Evolutionary conservation across 1,284 basidiomycete genomes (phyloP).

Genomic region (Psilocybe mexicana): DNA sequence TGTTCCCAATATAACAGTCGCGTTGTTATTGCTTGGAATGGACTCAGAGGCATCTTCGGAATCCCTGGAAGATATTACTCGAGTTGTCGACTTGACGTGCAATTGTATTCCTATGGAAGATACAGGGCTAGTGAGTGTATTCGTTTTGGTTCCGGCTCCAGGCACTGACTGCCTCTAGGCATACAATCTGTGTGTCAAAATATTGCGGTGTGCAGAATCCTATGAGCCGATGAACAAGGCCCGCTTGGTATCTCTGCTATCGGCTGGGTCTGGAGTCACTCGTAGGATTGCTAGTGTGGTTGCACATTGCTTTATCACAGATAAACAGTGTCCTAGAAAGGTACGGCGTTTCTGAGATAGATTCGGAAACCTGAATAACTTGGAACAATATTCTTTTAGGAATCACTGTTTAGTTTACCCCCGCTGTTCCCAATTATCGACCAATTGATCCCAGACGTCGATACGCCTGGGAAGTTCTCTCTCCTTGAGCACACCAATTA

Average conservation of each 20-base stretch:
- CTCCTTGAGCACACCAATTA: conserved; percentile 52
- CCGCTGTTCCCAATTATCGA: conserved; percentile 46
- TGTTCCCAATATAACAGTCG: conserved; percentile 49
- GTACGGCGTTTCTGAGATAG: conserved; percentile 19
- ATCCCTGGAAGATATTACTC: conserved; percentile 45
- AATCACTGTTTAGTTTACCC: conserved; percentile 40
- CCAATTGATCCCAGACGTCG: conserved; percentile 28
- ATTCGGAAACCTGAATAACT: background rate
- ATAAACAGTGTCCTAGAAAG: conserved; percentile 24
- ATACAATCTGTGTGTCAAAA: conserved; percentile 17
- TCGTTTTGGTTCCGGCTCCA: background rate
- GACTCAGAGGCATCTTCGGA: conserved; percentile 49
- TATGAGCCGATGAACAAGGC: conserved; percentile 7
- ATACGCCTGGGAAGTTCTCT: conserved; percentile 29
- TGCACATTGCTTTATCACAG: conserved; percentile 44
- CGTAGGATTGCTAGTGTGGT: conserved; percentile 57
- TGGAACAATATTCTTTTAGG: conserved; percentile 24
- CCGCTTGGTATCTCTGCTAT: conserved; percentile 5
- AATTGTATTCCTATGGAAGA: conserved; percentile 34
- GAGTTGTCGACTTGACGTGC: conserved; percentile 48
- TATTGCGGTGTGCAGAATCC: background rate
- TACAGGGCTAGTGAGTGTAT: conserved; percentile 3
- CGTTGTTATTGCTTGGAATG: conserved; percentile 55
- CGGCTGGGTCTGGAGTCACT: conserved; percentile 46
- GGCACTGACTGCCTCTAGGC: conserved; percentile 38